Percentiles rank a stretch among this genome's conserved stretches.
Conservation (phyloP, 305 asterid genomes). For the Plantago lanceolata region DNA sequence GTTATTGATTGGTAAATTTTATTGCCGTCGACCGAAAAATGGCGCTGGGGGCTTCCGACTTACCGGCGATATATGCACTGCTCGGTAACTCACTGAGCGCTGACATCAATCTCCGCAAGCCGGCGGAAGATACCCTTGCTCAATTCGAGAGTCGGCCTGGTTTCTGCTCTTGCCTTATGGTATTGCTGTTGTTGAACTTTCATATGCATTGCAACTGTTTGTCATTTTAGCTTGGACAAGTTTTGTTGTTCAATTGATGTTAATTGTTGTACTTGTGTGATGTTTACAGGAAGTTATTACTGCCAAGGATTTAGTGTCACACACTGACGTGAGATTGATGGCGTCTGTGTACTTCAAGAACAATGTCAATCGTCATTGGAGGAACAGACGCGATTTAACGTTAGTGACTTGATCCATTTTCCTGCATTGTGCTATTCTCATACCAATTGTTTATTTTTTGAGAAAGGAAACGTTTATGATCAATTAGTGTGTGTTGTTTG, state of each 20-base stretch:
- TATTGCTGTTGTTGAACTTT: slow-evolving; percentile 22
- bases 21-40: slow-evolving; percentile 23
- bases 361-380: slow-evolving; percentile 81
- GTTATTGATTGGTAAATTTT: neutral
- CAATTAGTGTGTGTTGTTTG: neutral
- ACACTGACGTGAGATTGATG: slow-evolving; percentile 76
- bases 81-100: slow-evolving; percentile 71
- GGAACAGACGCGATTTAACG: slow-evolving; percentile 78
- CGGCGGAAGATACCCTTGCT: slow-evolving; percentile 78
- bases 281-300: slow-evolving; percentile 78
- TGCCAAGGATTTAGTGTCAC: slow-evolving; percentile 70
- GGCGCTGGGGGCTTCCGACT: slow-evolving; percentile 86
- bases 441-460: neutral
- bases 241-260: slow-evolving; percentile 14
- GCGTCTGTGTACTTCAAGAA: slow-evolving; percentile 91
- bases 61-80: slow-evolving; percentile 73
- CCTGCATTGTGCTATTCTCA: slow-evolving; percentile 13
- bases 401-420: slow-evolving; percentile 35
- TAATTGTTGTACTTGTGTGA: slow-evolving; percentile 14
- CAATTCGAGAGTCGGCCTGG: slow-evolving; percentile 84
- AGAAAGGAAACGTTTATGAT: neutral
- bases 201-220: slow-evolving; percentile 16
- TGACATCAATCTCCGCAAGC: slow-evolving; percentile 68
- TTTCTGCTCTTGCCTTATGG: slow-evolving; percentile 93
- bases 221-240: neutral